Base-by-base conservation (phyloP, 805 yeast genomes). In the Sugiyamaella chiloensis region DNA sequence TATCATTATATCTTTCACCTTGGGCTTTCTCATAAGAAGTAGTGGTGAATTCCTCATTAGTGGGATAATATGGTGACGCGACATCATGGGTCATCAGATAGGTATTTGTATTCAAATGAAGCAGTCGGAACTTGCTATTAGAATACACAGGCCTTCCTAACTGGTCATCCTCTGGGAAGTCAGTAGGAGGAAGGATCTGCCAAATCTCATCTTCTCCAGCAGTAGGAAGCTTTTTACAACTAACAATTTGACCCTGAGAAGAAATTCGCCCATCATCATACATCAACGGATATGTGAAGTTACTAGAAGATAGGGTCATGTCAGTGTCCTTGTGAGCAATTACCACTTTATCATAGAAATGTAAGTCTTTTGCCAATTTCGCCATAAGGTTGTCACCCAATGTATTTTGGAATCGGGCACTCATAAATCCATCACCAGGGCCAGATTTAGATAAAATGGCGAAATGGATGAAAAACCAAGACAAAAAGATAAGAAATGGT, bases 241-340 rank as follows among this genome's bases (percentile, higher is more conserved):
- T 89, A 40, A 93, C 96, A 69, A 90, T 96, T 71, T 93, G 98
- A 50, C 93, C 89, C 65, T 87, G 84, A 5, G 97, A 88, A 1
- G 96, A 89, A 43, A 93, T 75, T 70, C 99, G 83, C 7, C 98
- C 98, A 65, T 93, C 97, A 52, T 90, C 96, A 61, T 93, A 93
- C 64, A 98, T 83, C 57, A 89, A 73, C 32, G 98, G 98, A 65
- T 90, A 93, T 35, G 68, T 68, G 42, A 71, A 77, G 17, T 67
- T 61, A 63, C 90, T 97, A 2, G 98, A 91, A 66, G 93, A 97
- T 60, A 93, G 75, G 47, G 78, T 76, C 12, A 88, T 83, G 1
- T 73, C 79, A 2, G 96, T 87, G 36, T 81, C 87, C 63, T 83
- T 84, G 67, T 91, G 96, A 61, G 79, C 79, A 47, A 93, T 62